Conservation (phyloP, 495 filamentous ascomycete species). For the Thermothielavioides terrestris region DNA sequence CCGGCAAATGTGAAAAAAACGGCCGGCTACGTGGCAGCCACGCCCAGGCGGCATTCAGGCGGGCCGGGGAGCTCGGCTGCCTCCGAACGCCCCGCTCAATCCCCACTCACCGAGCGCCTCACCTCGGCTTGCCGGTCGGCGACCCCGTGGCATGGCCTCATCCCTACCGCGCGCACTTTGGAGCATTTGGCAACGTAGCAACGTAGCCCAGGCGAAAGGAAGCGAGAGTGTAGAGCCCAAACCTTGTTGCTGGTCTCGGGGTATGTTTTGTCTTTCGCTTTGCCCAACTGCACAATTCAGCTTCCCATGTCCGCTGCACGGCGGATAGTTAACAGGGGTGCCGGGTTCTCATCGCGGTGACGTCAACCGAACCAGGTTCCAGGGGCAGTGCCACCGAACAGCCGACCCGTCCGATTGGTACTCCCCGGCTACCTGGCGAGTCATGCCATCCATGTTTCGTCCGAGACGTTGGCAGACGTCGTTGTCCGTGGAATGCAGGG, state of each 20-base stretch:
- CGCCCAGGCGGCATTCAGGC: not conserved
- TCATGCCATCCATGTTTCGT: not conserved
- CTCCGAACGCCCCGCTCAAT: not conserved
- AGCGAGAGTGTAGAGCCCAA: too few relatives aligned
- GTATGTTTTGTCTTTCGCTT: not conserved
- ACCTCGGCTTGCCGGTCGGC: not conserved
- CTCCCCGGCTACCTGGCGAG: not conserved
- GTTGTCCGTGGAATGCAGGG: not conserved
- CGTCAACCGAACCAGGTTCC: not conserved
- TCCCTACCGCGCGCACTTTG: too few relatives aligned
- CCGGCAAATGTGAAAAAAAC: not conserved
- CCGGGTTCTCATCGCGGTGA: not conserved
- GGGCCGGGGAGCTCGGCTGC: not conserved
- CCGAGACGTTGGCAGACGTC: not conserved
- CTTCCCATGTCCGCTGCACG: not conserved
- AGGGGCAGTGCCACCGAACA: not conserved
- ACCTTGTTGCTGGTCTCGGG: not conserved
- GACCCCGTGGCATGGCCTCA: too few relatives aligned
- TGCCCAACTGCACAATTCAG: slow-evolving; percentile 2
- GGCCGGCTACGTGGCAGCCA: slow-evolving; percentile 2
- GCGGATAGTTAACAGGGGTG: not conserved
- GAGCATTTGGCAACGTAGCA: too few relatives aligned
- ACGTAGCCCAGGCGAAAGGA: too few relatives aligned
- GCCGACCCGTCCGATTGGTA: slow-evolving; percentile 8
- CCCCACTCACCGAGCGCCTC: not conserved